phyloP scores from a whole-genome alignment of 1,284 basidiomycete genomes.

The Boletus semigastroideus region DNA sequence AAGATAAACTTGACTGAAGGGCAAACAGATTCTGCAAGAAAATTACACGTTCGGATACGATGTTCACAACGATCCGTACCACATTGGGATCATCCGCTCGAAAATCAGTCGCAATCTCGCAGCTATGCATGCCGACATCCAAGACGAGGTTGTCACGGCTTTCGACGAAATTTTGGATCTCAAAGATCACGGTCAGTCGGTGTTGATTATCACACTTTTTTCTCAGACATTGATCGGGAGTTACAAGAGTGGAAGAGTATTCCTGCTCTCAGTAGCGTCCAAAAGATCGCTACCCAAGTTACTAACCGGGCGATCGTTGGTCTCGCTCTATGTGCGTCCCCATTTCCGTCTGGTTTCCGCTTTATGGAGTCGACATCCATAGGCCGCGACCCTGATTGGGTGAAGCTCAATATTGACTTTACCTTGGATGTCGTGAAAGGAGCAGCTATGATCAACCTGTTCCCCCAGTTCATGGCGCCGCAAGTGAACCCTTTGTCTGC shows the following conservation, averaged over 20 bases:
- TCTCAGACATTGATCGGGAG: neutral
- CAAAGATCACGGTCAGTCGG: constrained; percentile 17
- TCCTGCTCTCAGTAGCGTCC: constrained; percentile 16
- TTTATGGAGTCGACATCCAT: neutral
- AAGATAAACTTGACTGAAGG: neutral
- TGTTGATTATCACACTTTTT: too few species aligned
- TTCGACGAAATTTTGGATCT: constrained; percentile 29
- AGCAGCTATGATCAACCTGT: constrained; percentile 31
- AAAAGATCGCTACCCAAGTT: constrained; percentile 33
- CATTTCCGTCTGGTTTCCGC: neutral
- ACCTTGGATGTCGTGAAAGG: constrained; percentile 36
- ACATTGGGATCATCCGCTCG: constrained; percentile 24
- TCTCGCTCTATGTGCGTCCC: constrained; percentile 37
- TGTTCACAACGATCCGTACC: constrained; percentile 29
- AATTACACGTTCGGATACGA: constrained; percentile 23
- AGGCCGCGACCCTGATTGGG: constrained; percentile 42
- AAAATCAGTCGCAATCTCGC: constrained; percentile 35
- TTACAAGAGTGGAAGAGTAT: constrained; percentile 33
- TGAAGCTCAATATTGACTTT: constrained; percentile 35
- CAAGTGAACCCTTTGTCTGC: constrained; percentile 14
- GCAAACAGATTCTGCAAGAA: neutral
- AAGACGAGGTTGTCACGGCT: constrained; percentile 34
- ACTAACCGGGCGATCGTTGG: constrained; percentile 42
- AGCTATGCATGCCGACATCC: constrained; percentile 26
- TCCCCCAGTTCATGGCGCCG: constrained; percentile 42